A percentile compares a stretch with the other conserved stretches of the same genome.
These are phyloP conservation scores for Botrytis porri DNA, from an alignment of 2,329 filamentous ascomycete species.

Conservation along the genomic window DNA sequence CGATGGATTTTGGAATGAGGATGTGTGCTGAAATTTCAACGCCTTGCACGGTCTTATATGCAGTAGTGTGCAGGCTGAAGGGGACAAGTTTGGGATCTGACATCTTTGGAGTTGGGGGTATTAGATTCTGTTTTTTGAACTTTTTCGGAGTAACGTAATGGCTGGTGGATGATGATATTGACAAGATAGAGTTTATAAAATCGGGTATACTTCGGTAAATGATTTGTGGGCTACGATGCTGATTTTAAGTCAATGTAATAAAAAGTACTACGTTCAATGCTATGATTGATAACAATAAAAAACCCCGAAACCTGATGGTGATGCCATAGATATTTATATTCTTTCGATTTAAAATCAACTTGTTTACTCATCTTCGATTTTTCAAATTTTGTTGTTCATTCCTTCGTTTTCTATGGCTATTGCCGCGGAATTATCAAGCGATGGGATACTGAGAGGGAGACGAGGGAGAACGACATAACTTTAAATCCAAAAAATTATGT, in stretches of 20 bases:
- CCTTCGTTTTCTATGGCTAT: not conserved
- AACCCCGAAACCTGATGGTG: not conserved
- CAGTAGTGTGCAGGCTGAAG: not conserved
- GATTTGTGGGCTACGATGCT: not conserved
- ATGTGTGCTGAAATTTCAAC: not conserved
- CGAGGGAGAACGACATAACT: not conserved
- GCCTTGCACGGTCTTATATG: conserved; percentile 4
- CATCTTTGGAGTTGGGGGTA: not conserved
- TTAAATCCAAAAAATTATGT: not conserved
- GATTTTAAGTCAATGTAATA: not conserved
- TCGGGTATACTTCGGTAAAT: not conserved
- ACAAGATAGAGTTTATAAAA: not conserved
- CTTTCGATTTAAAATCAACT: rapidly evolving
- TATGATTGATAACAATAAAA: not conserved
- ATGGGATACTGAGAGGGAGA: not conserved
- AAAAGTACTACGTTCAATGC: not conserved
- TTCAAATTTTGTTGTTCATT: not conserved
- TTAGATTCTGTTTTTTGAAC: not conserved
- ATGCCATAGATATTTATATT: not conserved
- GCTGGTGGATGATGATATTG: not conserved
- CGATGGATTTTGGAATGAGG: conserved; percentile 21
- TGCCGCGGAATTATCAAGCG: not conserved
- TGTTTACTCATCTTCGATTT: not conserved
- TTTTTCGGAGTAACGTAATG: not conserved
- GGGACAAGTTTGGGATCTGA: not conserved